A percentile compares a stretch with the other conserved stretches of the same genome.
These are phyloP conservation scores for Phytopythium helicoides DNA, from an alignment of 352 stramenopile species.

Conservation along the genomic window DNA sequence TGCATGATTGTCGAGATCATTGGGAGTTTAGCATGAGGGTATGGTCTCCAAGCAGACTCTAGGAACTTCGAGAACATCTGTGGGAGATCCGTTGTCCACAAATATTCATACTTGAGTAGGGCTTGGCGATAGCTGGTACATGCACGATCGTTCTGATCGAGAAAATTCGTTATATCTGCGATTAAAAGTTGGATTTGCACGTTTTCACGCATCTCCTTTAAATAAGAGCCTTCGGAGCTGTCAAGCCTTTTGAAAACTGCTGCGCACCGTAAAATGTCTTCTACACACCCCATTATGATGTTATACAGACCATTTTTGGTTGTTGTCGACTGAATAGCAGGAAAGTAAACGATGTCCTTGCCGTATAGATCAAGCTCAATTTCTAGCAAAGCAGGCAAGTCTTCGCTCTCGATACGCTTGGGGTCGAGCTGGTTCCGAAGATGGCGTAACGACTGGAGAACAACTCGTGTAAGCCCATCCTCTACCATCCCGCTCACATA, in stretches of 20 bases:
- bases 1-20: background rate
- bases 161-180: slow-evolving; percentile 75
- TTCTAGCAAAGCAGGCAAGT: slow-evolving; percentile 85
- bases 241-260: slow-evolving; percentile 87
- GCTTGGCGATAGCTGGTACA: slow-evolving; percentile 58
- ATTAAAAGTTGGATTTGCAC: slow-evolving; percentile 72
- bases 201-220: slow-evolving; percentile 89
- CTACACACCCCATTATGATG: slow-evolving; percentile 59
- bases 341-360: slow-evolving; percentile 83
- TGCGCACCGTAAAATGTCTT: slow-evolving; percentile 62
- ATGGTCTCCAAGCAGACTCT: slow-evolving; percentile 52
- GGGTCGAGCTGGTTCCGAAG: slow-evolving; percentile 85
- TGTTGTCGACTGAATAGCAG: slow-evolving; percentile 43
- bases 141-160: slow-evolving; percentile 76
- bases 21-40: slow-evolving; percentile 18
- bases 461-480: slow-evolving; percentile 69
- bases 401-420: slow-evolving; percentile 75
- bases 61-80: slow-evolving; percentile 89
- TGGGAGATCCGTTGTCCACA: slow-evolving; percentile 90
- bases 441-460: slow-evolving; percentile 63
- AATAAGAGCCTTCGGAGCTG: slow-evolving; percentile 81
- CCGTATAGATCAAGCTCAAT: slow-evolving; percentile 91
- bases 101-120: slow-evolving; percentile 90
- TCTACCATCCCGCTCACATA: slow-evolving; percentile 91
- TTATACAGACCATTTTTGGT: slow-evolving; percentile 58